Evolutionary conservation across 2,329 filamentous ascomycete species (phyloP).

Genomic region (Endoconidiophora laricicola): DNA sequence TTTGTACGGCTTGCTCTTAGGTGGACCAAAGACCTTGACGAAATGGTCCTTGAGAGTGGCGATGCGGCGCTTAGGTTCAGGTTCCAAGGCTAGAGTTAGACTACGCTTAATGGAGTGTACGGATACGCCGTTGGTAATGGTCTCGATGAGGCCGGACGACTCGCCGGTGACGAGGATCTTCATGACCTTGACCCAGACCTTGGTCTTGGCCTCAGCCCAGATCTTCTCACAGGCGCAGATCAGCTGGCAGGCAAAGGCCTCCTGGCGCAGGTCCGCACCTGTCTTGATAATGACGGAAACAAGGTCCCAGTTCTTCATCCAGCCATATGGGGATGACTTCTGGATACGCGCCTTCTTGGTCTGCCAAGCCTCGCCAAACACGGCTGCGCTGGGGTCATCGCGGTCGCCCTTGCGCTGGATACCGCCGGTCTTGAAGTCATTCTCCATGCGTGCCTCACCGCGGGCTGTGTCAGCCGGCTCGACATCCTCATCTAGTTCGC

Average conservation of each 20-base stretch:
- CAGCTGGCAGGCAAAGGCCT: conserved; percentile 74
- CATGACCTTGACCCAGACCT: conserved; percentile 84
- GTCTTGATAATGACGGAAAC: conserved; percentile 81
- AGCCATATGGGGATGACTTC: conserved; percentile 68
- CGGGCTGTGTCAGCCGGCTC: conserved; percentile 34
- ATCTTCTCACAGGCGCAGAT: conserved; percentile 70
- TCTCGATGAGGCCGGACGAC: conserved; percentile 71
- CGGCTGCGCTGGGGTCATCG: conserved; percentile 71
- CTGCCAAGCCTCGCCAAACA: conserved; percentile 76
- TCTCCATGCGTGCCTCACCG: conserved; percentile 72
- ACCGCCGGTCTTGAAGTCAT: conserved; percentile 73
- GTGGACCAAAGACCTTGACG: conserved; percentile 57
- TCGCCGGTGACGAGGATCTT: conserved; percentile 73
- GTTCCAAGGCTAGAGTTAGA: conserved; percentile 49
- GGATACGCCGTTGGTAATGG: conserved; percentile 78
- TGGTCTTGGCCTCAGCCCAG: conserved; percentile 56
- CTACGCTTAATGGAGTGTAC: conserved; percentile 71
- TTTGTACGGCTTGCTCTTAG: conserved; percentile 51
- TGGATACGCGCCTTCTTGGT: conserved; percentile 71
- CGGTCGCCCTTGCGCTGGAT: conserved; percentile 67
- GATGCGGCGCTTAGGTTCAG: conserved; percentile 43
- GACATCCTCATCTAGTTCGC: conserved; percentile 8
- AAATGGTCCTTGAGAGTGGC: conserved; percentile 72
- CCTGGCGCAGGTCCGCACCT: conserved; percentile 64
- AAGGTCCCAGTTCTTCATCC: conserved; percentile 82